Evolutionary conservation across 768 basidiomycete genomes (phyloP), one percentile per base, ranked within the genome.

Genomic region (Tricholoma terreum): DNA sequence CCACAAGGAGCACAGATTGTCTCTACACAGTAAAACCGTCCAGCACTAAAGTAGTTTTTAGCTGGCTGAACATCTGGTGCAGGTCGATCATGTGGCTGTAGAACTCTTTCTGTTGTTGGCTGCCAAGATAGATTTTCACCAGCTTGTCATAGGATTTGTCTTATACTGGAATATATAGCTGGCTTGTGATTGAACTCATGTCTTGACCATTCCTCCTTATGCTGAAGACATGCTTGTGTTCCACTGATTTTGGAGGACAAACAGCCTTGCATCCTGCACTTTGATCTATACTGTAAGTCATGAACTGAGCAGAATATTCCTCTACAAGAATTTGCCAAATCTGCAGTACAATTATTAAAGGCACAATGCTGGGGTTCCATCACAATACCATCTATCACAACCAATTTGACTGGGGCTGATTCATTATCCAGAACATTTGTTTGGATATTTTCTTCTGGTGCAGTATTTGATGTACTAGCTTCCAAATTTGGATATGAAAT

Each of bases 281-380:
- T 55, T 8, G 22, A 27, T 9, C 50, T 49, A 55, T 55, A 58
- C 2, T n/a, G 1, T 4, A 24, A 9, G 48, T 58, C 49, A 53
- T 61, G 57, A 2, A 36, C 24, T 14, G 19, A 27, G 40, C 60
- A 61, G 52, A 63, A 63, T 15, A 58, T 51, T 21, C 54, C 62
- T 27, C 54, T 48, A 49, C 52, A 1, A 11, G 54, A 50, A 63
- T 63, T 63, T 31, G 38, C 31, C 2, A 61, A 30, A 35, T 57
- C 49, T 15, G 4, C 36, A 38, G 49, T 57, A 55, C 60, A 63
- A 35, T 50, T 31, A 2, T 42, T 36, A 52, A 33, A 59, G 17
- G 63, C 63, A 63, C 63, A 63, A 53, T 61, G 58, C 19, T 22
- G 64, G 7, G 54, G 54, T 17, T 43, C 54, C 45, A 48, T 55